Evolutionary conservation across 2,329 filamentous ascomycete genomes (phyloP), one percentile per base, ranked within the genome.

Genomic region (Aspergillus ochraceoroseus): DNA sequence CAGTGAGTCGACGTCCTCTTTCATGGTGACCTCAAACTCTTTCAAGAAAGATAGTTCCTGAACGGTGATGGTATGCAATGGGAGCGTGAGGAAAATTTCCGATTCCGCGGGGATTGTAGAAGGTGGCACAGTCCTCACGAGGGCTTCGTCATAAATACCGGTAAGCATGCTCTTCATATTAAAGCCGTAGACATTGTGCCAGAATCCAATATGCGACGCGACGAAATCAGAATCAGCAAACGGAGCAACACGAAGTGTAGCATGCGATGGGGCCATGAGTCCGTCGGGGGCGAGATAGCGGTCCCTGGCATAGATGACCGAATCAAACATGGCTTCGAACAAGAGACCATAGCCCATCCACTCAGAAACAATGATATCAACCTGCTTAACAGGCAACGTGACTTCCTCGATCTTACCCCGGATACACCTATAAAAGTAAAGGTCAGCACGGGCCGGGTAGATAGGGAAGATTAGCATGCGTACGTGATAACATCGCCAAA

Each of bases 321-420:
- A 94, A 49, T 92, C 87, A 18, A 96, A 79, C 89, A 96, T 96
- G 41, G 88, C 87, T 67, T 96, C 89, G 64, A 94, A 96, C 4
- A 95, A 75, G 12, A 95, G 75, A 49, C 83, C 86, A 62, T 96
- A 96, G 19, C 89, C 89, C 89, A 96, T 96, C 89, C 89, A 96
- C 65, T 96, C 89, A 44, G 86, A 94, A 46, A 96, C 83, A 59
- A 96, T 95, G 57, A 96, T 83, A 66, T 96, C 90, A 31, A 95
- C 89, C 57, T 89, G 73, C 38, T 80, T 73, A 5, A 90, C 82
- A 1, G 85, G 88, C 14, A 88, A 74, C 41, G 68, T 73, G 40
- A 94, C 85, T 52, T 95, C 88, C 63, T 96, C 90, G 46, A 95
- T 85, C 57, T 87, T 86, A 25, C 90, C 89, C 49, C 82, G 79